These are phyloP conservation scores for Aspergillus steynii DNA, from an alignment of 495 filamentous ascomycete species.

Conservation along the genomic window DNA sequence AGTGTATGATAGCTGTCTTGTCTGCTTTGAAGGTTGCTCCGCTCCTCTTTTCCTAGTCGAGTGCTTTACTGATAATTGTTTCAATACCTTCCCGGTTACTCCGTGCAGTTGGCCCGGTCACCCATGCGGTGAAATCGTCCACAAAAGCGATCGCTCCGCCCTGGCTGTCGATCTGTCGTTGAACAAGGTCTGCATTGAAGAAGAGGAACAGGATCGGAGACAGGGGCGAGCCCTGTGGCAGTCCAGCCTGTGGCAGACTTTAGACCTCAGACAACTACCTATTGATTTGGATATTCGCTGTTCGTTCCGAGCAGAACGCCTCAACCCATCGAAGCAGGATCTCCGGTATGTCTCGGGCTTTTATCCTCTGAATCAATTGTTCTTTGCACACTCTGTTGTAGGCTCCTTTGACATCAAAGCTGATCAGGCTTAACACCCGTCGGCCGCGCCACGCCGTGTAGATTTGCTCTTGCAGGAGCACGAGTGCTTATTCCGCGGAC, in stretches of 20 bases:
- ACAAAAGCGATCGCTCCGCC: conserved; percentile 22
- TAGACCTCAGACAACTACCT: too few relatives aligned
- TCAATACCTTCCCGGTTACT: conserved; percentile 25
- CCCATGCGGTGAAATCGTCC: conserved; percentile 26
- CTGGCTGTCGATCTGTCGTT: conserved; percentile 23
- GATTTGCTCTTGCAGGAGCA: conserved; percentile 27
- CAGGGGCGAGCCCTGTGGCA: conserved; percentile 32
- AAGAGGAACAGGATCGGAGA: conserved; percentile 36
- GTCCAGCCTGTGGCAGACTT: conserved; percentile 7
- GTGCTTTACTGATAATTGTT: conserved; percentile 22
- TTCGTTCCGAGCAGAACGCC: conserved; percentile 29
- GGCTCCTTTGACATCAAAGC: conserved; percentile 44
- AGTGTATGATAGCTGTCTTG: conserved; percentile 30
- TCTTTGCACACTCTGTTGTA: conserved; percentile 41
- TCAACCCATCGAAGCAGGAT: conserved; percentile 30
- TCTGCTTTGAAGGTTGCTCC: conserved; percentile 30
- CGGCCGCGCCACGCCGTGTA: conserved; percentile 9
- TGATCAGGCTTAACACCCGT: conserved; percentile 29
- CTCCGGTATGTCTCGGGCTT: conserved; percentile 30
- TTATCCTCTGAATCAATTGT: conserved; percentile 33
- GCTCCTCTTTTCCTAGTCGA: conserved; percentile 26
- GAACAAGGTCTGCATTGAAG: conserved; percentile 33
- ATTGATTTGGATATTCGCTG: background rate
- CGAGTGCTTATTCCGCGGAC: conserved; percentile 23
- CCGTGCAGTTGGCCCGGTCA: conserved; percentile 17